Evolutionary conservation across 495 filamentous ascomycete species (phyloP).

Genomic region (Aspergillus hancockii): DNA sequence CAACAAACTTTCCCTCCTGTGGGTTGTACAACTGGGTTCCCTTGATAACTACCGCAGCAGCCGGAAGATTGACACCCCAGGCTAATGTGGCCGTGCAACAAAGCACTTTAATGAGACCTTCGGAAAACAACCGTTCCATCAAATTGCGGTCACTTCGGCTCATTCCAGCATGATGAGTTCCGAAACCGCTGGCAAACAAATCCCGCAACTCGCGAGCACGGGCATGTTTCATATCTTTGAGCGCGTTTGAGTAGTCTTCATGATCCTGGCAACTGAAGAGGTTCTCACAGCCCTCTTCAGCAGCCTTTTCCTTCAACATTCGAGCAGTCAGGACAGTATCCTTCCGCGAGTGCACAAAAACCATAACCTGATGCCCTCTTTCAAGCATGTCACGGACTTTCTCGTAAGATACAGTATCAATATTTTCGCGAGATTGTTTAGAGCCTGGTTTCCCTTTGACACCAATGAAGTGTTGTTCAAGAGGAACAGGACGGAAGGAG

Average conservation of each 20-base stretch:
- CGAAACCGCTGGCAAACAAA: constrained; percentile 83
- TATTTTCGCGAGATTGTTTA: constrained; percentile 78
- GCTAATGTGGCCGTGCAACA: constrained; percentile 98
- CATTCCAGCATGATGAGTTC: constrained; percentile 96
- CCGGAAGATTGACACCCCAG: constrained; percentile 98
- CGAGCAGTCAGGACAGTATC: constrained; percentile 89
- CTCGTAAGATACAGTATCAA: constrained; percentile 83
- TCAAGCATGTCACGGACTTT: constrained; percentile 95
- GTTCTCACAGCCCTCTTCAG: constrained; percentile 72
- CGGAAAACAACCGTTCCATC: constrained; percentile 84
- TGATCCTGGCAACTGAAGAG: constrained; percentile 74
- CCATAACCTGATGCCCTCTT: constrained; percentile 91
- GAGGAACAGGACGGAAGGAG: constrained; percentile 92
- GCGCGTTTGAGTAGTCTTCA: constrained; percentile 67
- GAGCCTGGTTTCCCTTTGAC: constrained; percentile 87
- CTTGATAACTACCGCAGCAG: constrained; percentile 96
- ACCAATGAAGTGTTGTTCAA: constrained; percentile 97
- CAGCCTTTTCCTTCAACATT: constrained; percentile 81
- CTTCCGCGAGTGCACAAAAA: constrained; percentile 95
- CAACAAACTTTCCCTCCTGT: constrained; percentile 93
- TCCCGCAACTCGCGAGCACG: constrained; percentile 85
- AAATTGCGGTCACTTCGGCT: constrained; percentile 88
- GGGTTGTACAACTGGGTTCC: constrained; percentile 96
- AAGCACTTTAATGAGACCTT: constrained; percentile 89
- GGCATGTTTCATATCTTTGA: constrained; percentile 78